phyloP scores from a whole-genome alignment of 2,329 filamentous ascomycete genomes.

The Pestalotiopsis sp. region DNA sequence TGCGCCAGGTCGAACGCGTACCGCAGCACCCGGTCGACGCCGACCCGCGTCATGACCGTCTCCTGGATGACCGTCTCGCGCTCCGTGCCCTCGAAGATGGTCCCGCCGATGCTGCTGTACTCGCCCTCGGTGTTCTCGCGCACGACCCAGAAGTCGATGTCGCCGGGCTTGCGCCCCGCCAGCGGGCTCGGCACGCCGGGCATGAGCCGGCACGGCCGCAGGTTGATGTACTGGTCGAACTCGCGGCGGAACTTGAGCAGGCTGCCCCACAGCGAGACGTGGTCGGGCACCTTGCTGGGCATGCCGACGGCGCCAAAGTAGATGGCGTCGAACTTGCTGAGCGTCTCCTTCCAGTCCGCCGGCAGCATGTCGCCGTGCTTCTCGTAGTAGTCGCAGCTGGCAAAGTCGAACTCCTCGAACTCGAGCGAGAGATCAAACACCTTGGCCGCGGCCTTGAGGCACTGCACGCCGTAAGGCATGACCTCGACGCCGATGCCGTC shows the following conservation, averaged over 20 bases:
- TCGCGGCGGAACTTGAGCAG: conserved; percentile 69
- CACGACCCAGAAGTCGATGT: conserved; percentile 67
- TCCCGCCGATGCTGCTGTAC: conserved; percentile 65
- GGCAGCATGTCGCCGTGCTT: conserved; percentile 47
- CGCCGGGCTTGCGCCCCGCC: conserved; percentile 52
- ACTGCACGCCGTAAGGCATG: conserved; percentile 63
- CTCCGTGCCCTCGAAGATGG: conserved; percentile 58
- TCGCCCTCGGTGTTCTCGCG: conserved; percentile 68
- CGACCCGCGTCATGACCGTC: conserved; percentile 61
- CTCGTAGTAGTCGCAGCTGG: conserved; percentile 62
- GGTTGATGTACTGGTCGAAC: conserved; percentile 71
- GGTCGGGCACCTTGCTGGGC: conserved; percentile 60
- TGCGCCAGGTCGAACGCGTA: conserved; percentile 65
- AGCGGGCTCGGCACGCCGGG: conserved; percentile 63
- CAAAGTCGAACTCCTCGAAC: conserved; percentile 67
- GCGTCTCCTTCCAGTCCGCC: conserved; percentile 49
- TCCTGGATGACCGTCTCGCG: conserved; percentile 64
- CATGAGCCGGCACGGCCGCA: conserved; percentile 65
- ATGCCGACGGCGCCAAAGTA: conserved; percentile 69
- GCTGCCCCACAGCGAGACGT: conserved; percentile 69
- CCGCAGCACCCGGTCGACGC: conserved; percentile 59
- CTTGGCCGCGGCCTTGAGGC: conserved; percentile 54
- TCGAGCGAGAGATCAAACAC: conserved; percentile 55
- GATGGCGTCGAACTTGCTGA: conserved; percentile 66
- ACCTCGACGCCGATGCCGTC: conserved; percentile 74